Evolutionary conservation across 2,329 filamentous ascomycete genomes (phyloP), one percentile per base, ranked within the genome.

Genomic region (Byssochlamys sp.): DNA sequence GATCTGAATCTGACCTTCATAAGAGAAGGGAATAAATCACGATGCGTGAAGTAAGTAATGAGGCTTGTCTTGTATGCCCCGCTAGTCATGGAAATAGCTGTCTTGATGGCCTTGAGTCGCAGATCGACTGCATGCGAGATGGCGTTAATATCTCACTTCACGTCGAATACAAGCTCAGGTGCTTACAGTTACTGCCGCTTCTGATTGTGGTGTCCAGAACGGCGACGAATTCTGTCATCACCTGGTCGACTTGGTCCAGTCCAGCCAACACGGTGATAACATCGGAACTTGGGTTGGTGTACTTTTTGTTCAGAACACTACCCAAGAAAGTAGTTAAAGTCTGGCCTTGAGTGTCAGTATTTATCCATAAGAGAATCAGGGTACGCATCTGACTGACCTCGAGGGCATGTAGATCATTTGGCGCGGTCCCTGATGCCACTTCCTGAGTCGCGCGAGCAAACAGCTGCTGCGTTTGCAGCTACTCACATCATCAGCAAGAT

Each of bases 51-150:
- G 73, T 97, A 99, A 1, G 91, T 95, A 56, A 96, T 81, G 25
- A 99, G 80, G 53, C 90, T 94, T 3, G 94, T 97, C 74, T 95
- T 91, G 72, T 96, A 97, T 57, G 91, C 91, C n/a, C 92, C 91
- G 9, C 91, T 90, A 5, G 90, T 89, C 57, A 96, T 85, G 12
- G 91, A 87, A 58, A 96, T 81, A 6, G 91, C 85, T 50, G 90
- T 87, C 65, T 89, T 82, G 29, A 96, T 83, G 6, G 91, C 92
- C 69, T 89, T 91, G 63, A 86, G 81, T 58, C 91, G 86, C 55
- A 94, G 70, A 45, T 88, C 83, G 67, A 88, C 88, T 91, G 63
- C 55, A n/a, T 4, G 14, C 28, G 19, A 14, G 27, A 58, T 54
- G 28, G 26, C 14, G 35, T 26, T 7, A 35, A 52, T 39, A 28